A percentile compares a stretch with the other conserved stretches of the same genome.
Evolutionary conservation across 768 basidiomycete genomes (phyloP).

Genomic region (Termitomyces sp.): DNA sequence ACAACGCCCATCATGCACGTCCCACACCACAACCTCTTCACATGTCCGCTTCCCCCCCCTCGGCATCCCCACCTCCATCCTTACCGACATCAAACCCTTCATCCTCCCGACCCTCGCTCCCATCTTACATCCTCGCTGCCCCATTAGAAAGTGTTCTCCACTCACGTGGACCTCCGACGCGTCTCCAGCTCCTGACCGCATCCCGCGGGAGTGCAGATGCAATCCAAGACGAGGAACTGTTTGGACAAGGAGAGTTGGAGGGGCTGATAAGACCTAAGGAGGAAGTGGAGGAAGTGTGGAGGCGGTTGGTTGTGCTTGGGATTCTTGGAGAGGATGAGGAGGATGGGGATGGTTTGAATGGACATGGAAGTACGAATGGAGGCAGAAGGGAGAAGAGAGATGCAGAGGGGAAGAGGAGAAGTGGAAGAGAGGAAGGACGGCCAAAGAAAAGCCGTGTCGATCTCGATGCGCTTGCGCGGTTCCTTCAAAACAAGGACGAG

Average conservation of each 20-base stretch:
- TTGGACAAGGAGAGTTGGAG: slow-evolving; percentile 68
- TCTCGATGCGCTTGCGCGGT: slow-evolving; percentile 52
- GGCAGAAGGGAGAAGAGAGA: background rate
- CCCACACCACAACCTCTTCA: background rate
- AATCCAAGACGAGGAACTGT: slow-evolving; percentile 71
- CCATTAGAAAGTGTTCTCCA: slow-evolving; percentile 24
- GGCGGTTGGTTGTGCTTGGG: slow-evolving; percentile 34
- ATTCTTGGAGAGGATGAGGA: slow-evolving; percentile 30
- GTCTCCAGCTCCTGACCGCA: slow-evolving; percentile 61
- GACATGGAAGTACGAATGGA: slow-evolving; percentile 10
- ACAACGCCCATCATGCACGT: background rate
- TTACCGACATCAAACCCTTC: background rate
- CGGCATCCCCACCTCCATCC: background rate
- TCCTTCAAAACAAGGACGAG: slow-evolving; percentile 38
- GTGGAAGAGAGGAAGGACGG: slow-evolving; percentile 5
- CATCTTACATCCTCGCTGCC: slow-evolving; percentile 54
- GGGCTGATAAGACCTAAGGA: slow-evolving; percentile 57
- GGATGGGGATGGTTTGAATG: slow-evolving; percentile 12
- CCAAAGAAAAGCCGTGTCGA: slow-evolving; percentile 44
- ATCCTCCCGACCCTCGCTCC: slow-evolving; percentile 7
- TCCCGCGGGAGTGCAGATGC: slow-evolving; percentile 51
- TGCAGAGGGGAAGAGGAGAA: background rate
- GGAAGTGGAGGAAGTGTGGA: slow-evolving; percentile 36
- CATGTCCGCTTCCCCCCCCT: background rate
- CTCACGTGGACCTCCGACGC: slow-evolving; percentile 45